Evolutionary conservation across 495 filamentous ascomycete genomes (phyloP).

Genomic region (Antarctomyces pellizariae): DNA sequence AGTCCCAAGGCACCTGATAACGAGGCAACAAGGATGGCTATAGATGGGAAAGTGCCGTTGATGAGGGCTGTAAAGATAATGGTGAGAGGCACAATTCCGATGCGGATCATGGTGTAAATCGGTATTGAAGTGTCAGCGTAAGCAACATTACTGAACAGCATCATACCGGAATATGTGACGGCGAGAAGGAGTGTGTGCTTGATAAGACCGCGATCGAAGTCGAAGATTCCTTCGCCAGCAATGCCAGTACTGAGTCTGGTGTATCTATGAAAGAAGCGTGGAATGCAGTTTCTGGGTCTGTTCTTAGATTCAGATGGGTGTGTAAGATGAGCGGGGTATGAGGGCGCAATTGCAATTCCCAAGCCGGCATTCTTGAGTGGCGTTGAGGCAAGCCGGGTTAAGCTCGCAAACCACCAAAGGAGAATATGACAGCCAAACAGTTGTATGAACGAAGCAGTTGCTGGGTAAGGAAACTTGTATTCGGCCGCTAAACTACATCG

Average conservation of each 20-base stretch:
- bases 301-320: no score
- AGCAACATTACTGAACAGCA: conserved; percentile 24
- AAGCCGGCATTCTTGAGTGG: conserved; percentile 8
- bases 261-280: no score
- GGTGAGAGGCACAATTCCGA: conserved; percentile 20
- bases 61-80: conserved; percentile 22
- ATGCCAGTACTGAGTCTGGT: no score
- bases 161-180: conserved; percentile 21
- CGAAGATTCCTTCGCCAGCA: conserved; percentile 25
- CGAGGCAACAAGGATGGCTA: conserved; percentile 22
- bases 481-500: conserved; percentile 27
- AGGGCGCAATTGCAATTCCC: conserved; percentile 12
- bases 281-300: no score
- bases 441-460: conserved; percentile 24
- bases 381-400: conserved; percentile 9
- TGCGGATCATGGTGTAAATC: conserved; percentile 24
- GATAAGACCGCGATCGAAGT: conserved; percentile 19
- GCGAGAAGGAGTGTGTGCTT: conserved; percentile 21
- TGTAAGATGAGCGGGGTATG: no score
- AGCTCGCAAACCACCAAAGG: conserved; percentile 9
- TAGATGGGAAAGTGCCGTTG: conserved; percentile 17
- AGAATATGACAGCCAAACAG: no score
- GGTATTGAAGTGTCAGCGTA: conserved; percentile 25
- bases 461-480: conserved; percentile 28
- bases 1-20: conserved; percentile 25